Evolutionary conservation across 163 green algal species (phyloP), one percentile per base, ranked within the genome.

Genomic region (Chlamydomonas reinhardtii): DNA sequence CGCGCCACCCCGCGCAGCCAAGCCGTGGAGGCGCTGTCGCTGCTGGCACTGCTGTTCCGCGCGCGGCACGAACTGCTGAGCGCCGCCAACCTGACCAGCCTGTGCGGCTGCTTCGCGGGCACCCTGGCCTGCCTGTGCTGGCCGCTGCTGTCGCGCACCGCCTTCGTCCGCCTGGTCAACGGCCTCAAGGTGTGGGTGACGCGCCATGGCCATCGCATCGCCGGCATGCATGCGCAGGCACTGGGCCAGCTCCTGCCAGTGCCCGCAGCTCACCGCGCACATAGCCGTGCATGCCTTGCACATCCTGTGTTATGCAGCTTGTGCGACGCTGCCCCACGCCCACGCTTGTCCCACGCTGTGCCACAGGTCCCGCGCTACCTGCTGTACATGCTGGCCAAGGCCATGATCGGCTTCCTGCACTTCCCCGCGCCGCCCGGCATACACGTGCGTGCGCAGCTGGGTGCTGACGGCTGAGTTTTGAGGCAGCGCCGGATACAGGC

Each of bases 381-480:
- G 2, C 19, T 32, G 48, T 76, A 85, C 78, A 76, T 85, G 66
- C 32, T 22, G 19, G 78, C 78, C 31, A 85, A 85, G 78, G n/a
- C 76, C 5, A 85, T 85, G 78, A 85, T 85, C 20, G 78, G 78
- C 31, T 71, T 52, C 31, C 31, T 76, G 19, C 48, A 66, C 31
- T 77, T 85, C 66, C 78, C 78, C 31, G 66, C 78, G 20, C 78
- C 78, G 19, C 66, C 78, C 5, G 78, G 66, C 48, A 85, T 85
- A 20, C 32, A 76, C 19, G 48, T 56, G 48, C 39, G 39, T 48
- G 39, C 39, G 39, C 39, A 48, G 39, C 39, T 48, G 48, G 6
- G 17, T 56, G n/a, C n/a, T n/a, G n/a, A n/a, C n/a, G n/a, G n/a
- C n/a, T n/a, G n/a, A n/a, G n/a, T 56, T 9, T 56, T 56, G 48